Evolutionary conservation across 495 filamentous ascomycete genomes (phyloP), one percentile per base, ranked within the genome.

Genomic region (Amniculicola lignicola): DNA sequence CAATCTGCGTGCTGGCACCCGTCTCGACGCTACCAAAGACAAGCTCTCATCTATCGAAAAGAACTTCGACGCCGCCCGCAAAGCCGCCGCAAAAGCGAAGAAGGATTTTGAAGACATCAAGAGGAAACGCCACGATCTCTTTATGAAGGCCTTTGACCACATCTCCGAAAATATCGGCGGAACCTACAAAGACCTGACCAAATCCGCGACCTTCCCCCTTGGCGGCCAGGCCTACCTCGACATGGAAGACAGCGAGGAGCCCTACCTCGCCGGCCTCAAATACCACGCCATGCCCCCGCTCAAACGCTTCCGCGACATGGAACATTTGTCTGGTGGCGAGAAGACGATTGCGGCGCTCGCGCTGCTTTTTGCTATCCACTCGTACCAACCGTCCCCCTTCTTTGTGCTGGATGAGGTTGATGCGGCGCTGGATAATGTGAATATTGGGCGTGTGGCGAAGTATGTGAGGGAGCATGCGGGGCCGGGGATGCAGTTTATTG

Each of bases 331-430:
- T 10, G 93, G 93, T 59, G 93, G 93, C 48, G 93, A 99, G 75
- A 97, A 97, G 80, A 96, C 94, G 12, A 99, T 99, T 85, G 93
- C 93, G 1, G 93, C 93, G 35, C 79, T 99, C 19, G 93, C 93
- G 16, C 77, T 99, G 47, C 81, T 99, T 5, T 97, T 99, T 64
- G 92, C 93, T 19, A 89, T 99, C 54, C 93, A 97, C 74, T 87
- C 82, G 27, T 97, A 90, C 75, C 89, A 95, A 69, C 93, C 93
- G 1, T 85, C 79, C 22, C 93, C 93, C 2, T 97, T 99, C 76
- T 99, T 97, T 71, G 94, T 99, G 45, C 82, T 99, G 22, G 93
- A 99, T 71, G 93, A 99, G 71, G 91, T 99, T 25, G 93, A 99
- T 66, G 93, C 93, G 22, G 94, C 93, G 21, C 84, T 99, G 12